A percentile compares a stretch with the other conserved stretches of the same genome.
Conservation (phyloP, 192 early-diverging fungal genomes). For the Backusella parvicylindrica region DNA sequence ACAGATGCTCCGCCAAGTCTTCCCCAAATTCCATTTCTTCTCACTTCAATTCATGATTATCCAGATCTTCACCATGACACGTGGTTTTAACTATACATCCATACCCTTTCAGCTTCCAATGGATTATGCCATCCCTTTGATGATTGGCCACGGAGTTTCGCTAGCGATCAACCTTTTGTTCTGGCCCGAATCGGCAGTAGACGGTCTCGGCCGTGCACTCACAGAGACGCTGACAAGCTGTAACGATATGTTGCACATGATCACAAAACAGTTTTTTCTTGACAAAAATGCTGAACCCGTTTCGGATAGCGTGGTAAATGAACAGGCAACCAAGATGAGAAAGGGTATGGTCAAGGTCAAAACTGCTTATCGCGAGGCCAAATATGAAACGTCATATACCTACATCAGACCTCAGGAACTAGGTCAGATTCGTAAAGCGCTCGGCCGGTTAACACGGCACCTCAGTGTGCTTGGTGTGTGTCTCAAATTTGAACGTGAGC, state of each 20-base stretch:
- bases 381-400: slow-evolving; percentile 34
- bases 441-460: slow-evolving; percentile 29
- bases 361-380: slow-evolving; percentile 31
- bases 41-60: slow-evolving; percentile 45
- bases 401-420: slow-evolving; percentile 27
- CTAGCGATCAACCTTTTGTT: slow-evolving; percentile 37
- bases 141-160: slow-evolving; percentile 39
- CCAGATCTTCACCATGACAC: slow-evolving; percentile 41
- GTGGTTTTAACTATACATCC: neutral
- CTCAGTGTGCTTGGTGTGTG: slow-evolving; percentile 29
- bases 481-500: slow-evolving; percentile 28
- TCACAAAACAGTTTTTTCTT: slow-evolving; percentile 33
- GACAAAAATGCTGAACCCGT: slow-evolving; percentile 19
- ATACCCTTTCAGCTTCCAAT: slow-evolving; percentile 10
- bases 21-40: slow-evolving; percentile 43
- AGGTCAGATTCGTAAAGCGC: slow-evolving; percentile 17
- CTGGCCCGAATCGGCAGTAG: slow-evolving; percentile 51
- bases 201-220: slow-evolving; percentile 40
- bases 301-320: slow-evolving; percentile 11
- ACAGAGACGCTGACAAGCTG: slow-evolving; percentile 30
- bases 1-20: slow-evolving; percentile 33
- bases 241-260: slow-evolving; percentile 29
- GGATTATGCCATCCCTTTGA: slow-evolving; percentile 34
- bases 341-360: slow-evolving; percentile 33
- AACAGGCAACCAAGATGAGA: slow-evolving; percentile 22